Percentiles rank a stretch among this genome's conserved stretches.
Conservation (phyloP, 352 stramenopile genomes). For the Lagenidium giganteum region DNA sequence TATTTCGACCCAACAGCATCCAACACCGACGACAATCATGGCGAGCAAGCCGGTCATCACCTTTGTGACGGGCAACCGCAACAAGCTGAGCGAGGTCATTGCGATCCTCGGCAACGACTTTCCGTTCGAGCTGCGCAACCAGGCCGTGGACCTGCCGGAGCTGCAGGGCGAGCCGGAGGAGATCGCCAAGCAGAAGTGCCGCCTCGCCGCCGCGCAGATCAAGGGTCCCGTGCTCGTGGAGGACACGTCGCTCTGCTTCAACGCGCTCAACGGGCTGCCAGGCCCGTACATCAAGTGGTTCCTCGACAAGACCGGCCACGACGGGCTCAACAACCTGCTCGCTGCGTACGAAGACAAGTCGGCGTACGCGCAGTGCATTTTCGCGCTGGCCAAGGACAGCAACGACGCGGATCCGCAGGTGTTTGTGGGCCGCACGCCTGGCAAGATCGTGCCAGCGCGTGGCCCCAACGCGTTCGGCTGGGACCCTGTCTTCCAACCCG, state of each 20-base stretch:
- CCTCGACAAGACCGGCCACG: conserved; percentile 93
- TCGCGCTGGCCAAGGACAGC: conserved; percentile 82
- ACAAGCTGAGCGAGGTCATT: conserved; percentile 80
- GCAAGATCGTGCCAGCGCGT: conserved; percentile 90
- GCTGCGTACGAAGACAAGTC: conserved; percentile 92
- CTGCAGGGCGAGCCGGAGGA: conserved; percentile 95
- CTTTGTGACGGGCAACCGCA: conserved; percentile 85
- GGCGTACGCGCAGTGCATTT: conserved; percentile 96
- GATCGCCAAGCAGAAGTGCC: conserved; percentile 94
- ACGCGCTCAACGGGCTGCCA: conserved; percentile 91
- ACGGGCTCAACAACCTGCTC: conserved; percentile 93
- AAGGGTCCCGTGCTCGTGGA: conserved; percentile 92
- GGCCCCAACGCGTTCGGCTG: conserved; percentile 86
- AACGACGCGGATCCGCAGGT: conserved; percentile 78
- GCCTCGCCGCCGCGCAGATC: conserved; percentile 81
- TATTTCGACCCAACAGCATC: no score
- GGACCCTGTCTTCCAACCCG: conserved; percentile 88
- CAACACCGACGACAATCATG: conserved; percentile 2
- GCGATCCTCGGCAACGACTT: conserved; percentile 84
- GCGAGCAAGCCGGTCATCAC: conserved; percentile 42
- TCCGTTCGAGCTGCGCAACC: conserved; percentile 89
- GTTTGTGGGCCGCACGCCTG: conserved; percentile 92
- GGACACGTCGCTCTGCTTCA: conserved; percentile 97
- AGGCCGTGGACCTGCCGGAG: conserved; percentile 95
- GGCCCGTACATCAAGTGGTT: conserved; percentile 99